A percentile compares a stretch with the other conserved stretches of the same genome.
These are phyloP conservation scores for Acacia melanoxylon DNA, from an alignment of 306 rosid species.

Conservation along the genomic window DNA sequence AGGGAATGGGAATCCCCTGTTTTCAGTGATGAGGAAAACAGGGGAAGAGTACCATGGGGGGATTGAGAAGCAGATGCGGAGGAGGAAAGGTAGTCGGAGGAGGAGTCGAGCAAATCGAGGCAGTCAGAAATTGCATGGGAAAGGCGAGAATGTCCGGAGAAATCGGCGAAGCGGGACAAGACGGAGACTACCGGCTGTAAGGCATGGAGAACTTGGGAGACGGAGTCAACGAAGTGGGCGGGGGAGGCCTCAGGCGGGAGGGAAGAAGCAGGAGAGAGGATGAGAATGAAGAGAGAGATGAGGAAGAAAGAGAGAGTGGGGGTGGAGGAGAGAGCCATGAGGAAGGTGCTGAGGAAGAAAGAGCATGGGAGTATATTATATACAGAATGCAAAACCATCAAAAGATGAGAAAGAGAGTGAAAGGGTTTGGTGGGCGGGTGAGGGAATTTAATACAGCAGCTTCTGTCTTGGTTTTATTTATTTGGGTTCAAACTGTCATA, in stretches of 20 bases:
- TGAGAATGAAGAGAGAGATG: background rate
- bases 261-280: slow-evolving; percentile 19
- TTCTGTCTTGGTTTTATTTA: no score
- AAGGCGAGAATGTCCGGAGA: slow-evolving; percentile 59
- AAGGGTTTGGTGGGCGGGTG: slow-evolving; percentile 9
- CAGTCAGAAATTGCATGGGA: slow-evolving; percentile 80
- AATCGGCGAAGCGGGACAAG: slow-evolving; percentile 49
- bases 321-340: slow-evolving; percentile 36
- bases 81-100: slow-evolving; percentile 62
- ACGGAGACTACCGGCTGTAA: slow-evolving; percentile 49
- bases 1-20: background rate
- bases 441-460: no score
- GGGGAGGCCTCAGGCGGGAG: background rate
- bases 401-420: background rate
- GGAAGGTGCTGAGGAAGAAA: background rate
- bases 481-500: no score
- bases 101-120: slow-evolving; percentile 68
- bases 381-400: no score
- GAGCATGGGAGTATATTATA: no score
- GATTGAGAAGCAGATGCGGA: slow-evolving; percentile 62
- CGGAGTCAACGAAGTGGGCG: slow-evolving; percentile 48
- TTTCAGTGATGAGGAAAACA: background rate
- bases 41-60: slow-evolving; percentile 48
- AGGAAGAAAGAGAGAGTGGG: background rate
- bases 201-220: slow-evolving; percentile 38